These are phyloP conservation scores for Alternaria triticimaculans DNA, from an alignment of 2,329 filamentous ascomycete genomes.

Conservation along the genomic window DNA sequence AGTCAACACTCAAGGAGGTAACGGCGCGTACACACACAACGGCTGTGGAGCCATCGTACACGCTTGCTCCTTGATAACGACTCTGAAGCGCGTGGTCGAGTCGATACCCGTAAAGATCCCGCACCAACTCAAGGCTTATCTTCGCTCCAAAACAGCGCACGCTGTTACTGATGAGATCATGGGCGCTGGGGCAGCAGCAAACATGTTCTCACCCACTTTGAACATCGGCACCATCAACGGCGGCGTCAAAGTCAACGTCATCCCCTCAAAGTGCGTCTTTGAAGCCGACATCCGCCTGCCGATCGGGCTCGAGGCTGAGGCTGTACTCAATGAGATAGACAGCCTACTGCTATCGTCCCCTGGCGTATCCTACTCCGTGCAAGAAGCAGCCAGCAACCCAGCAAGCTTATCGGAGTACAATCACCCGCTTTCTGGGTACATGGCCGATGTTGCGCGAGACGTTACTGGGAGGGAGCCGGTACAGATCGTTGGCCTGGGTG, in stretches of 20 bases:
- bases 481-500: conserved; percentile 25
- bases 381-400: background rate
- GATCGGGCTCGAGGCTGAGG: conserved; percentile 42
- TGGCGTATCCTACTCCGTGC: background rate
- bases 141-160: background rate
- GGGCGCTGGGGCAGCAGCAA: background rate
- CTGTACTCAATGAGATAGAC: background rate
- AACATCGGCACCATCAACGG: conserved; percentile 47
- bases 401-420: background rate
- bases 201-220: background rate
- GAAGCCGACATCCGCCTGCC: conserved; percentile 52
- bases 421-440: background rate
- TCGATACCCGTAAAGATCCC: background rate
- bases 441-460: background rate
- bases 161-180: background rate
- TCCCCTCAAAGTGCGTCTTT: conserved; percentile 48
- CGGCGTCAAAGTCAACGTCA: conserved; percentile 54
- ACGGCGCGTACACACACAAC: background rate
- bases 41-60: background rate
- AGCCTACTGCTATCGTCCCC: background rate
- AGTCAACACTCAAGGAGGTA: background rate
- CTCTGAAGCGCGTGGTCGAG: background rate
- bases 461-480: background rate
- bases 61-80: background rate
- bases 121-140: background rate